phyloP scores from a whole-genome alignment of 768 basidiomycete species.

The Pleurotus tuber-regium region DNA sequence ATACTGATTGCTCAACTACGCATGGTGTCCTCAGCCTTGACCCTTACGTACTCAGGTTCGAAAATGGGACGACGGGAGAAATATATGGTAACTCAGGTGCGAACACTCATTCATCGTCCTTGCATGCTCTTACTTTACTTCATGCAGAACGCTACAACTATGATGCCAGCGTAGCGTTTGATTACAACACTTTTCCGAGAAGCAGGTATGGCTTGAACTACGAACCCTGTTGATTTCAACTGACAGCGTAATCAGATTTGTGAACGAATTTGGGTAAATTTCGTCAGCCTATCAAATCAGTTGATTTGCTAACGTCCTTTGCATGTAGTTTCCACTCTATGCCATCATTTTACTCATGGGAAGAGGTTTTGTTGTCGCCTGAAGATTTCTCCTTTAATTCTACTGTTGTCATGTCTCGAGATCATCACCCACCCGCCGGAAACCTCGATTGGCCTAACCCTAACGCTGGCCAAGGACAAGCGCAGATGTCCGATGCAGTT shows the following conservation, averaged over 20 bases:
- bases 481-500: conserved; percentile 49
- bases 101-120: not conserved
- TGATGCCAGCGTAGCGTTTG: conserved; percentile 48
- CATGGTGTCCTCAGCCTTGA: conserved; percentile 55
- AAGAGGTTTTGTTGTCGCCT: conserved; percentile 48
- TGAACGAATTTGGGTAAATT: conserved; percentile 57
- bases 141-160: conserved; percentile 54
- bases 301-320: not conserved
- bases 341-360: conserved; percentile 62
- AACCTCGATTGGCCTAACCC: conserved; percentile 53
- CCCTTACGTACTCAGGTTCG: conserved; percentile 49
- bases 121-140: not conserved
- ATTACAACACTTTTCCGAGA: conserved; percentile 51
- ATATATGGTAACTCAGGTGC: conserved; percentile 58
- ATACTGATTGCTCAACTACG: conserved; percentile 60
- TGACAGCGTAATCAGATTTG: too few species aligned
- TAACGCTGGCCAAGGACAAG: conserved; percentile 50
- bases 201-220: too few species aligned
- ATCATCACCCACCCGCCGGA: conserved; percentile 56
- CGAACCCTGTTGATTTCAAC: too few species aligned
- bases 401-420: conserved; percentile 51
- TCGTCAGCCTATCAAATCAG: not conserved
- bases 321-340: conserved; percentile 60
- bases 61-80: conserved; percentile 46
- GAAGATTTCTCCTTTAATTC: conserved; percentile 59